Evolutionary conservation across 2,329 filamentous ascomycete genomes (phyloP).

Genomic region (Fusarium paranaense): DNA sequence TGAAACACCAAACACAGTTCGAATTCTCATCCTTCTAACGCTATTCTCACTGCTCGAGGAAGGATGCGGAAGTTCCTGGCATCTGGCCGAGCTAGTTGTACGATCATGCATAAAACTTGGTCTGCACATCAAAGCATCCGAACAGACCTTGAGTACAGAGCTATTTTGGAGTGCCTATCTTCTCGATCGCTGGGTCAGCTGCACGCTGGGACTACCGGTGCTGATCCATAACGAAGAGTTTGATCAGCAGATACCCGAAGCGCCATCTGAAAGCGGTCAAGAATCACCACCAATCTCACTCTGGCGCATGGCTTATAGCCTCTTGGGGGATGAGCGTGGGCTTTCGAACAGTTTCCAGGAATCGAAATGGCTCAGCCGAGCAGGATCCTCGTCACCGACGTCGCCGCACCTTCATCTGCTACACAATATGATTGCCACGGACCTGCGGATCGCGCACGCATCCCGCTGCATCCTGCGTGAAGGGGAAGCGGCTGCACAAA

Average conservation of each 20-base stretch:
- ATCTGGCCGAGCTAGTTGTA: neutral
- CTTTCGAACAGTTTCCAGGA: neutral
- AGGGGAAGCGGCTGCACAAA: neutral
- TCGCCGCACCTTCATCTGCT: neutral
- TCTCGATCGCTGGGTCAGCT: neutral
- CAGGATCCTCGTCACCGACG: neutral
- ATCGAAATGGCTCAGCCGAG: neutral
- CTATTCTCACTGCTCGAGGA: neutral
- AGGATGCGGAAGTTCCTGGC: neutral
- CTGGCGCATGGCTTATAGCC: neutral
- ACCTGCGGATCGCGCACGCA: neutral
- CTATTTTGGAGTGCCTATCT: neutral
- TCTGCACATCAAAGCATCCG: neutral
- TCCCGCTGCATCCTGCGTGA: neutral
- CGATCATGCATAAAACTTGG: neutral
- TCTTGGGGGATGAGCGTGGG: neutral
- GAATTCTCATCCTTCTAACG: neutral
- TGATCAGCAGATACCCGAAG: neutral
- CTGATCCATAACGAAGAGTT: neutral
- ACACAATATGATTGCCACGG: neutral
- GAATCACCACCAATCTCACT: neutral
- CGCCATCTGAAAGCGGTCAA: neutral
- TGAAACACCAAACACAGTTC: neutral
- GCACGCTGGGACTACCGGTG: neutral
- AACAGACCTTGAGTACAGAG: neutral